A percentile compares a stretch with the other conserved stretches of the same genome.
phyloP scores from a whole-genome alignment of 164 flowering plant species.

The Aristolochia californica region DNA sequence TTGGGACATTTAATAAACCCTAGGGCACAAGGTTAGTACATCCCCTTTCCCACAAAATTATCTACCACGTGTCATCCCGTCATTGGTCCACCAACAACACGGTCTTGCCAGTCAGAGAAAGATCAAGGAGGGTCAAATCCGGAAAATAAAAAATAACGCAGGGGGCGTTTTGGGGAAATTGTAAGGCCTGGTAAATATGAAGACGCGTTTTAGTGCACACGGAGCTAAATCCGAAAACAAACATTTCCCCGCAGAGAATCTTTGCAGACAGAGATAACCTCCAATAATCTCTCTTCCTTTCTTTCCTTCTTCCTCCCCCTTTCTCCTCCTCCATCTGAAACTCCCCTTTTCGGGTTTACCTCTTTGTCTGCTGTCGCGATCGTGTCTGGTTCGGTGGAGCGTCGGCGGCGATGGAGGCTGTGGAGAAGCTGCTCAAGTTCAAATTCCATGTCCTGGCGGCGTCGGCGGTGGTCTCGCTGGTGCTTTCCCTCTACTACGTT shows the following conservation, averaged over 20 bases:
- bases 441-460: constrained; percentile 31
- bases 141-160: too few species aligned
- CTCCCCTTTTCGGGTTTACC: background rate
- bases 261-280: constrained; percentile 14
- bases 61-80: too few species aligned
- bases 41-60: too few species aligned
- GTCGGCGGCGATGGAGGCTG: constrained; percentile 34
- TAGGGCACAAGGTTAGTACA: too few species aligned
- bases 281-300: constrained; percentile 1
- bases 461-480: background rate
- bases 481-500: constrained; percentile 14
- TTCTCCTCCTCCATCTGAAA: constrained; percentile 7
- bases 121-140: too few species aligned
- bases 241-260: constrained; percentile 17
- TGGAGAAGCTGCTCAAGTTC: constrained; percentile 37
- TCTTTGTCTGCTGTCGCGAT: background rate
- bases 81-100: too few species aligned
- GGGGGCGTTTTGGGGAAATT: too few species aligned
- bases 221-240: constrained; percentile 1
- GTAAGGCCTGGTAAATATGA: too few species aligned
- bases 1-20: too few species aligned
- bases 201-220: too few species aligned
- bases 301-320: background rate
- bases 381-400: background rate
- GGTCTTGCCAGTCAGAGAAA: too few species aligned